These are phyloP conservation scores for Oryza brachyantha DNA, from an alignment of 176 grass and related monocot genomes.

Conservation along the genomic window DNA sequence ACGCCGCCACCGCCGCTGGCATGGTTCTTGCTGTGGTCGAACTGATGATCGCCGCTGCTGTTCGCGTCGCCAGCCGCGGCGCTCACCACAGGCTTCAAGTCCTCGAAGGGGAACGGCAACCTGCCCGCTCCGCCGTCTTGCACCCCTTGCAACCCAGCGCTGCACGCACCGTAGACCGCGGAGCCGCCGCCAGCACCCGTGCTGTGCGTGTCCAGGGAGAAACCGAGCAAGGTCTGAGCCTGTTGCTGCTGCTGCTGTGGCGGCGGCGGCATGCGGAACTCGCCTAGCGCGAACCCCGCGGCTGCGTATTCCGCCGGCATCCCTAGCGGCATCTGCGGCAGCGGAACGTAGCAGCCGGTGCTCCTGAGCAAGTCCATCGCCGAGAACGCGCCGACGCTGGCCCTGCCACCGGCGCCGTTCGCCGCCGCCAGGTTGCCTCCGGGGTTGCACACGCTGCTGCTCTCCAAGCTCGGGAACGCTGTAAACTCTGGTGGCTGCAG, in stretches of 20 bases:
- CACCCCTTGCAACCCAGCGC: constrained; percentile 38
- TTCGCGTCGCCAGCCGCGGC: constrained; percentile 12
- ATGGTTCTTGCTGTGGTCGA: constrained; percentile 45
- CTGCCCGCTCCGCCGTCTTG: constrained; percentile 55
- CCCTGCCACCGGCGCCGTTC: constrained; percentile 22
- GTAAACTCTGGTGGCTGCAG: constrained; percentile 54
- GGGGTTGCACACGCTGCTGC: constrained; percentile 47
- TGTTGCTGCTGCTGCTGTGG: constrained; percentile 9
- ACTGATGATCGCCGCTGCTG: constrained; percentile 32
- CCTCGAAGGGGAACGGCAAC: constrained; percentile 75
- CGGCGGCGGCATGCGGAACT: constrained; percentile 50
- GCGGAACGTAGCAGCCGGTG: constrained; percentile 53
- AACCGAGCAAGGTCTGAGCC: constrained; percentile 48
- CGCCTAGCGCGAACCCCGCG: constrained; percentile 53
- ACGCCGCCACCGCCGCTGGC: constrained; percentile 4
- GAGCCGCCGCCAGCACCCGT: constrained; percentile 31
- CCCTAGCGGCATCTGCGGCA: constrained; percentile 54
- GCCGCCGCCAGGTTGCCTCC: constrained; percentile 10
- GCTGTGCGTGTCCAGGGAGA: constrained; percentile 60
- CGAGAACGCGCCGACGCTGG: constrained; percentile 54
- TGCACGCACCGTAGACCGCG: constrained; percentile 30
- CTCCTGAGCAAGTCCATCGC: constrained; percentile 87
- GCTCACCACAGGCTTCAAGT: constrained; percentile 65
- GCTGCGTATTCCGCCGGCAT: constrained; percentile 59
- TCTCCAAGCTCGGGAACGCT: constrained; percentile 71